A percentile compares a stretch with the other conserved stretches of the same genome.
Conservation (phyloP, 2,329 filamentous ascomycete genomes). For the Xylaria sp. region DNA sequence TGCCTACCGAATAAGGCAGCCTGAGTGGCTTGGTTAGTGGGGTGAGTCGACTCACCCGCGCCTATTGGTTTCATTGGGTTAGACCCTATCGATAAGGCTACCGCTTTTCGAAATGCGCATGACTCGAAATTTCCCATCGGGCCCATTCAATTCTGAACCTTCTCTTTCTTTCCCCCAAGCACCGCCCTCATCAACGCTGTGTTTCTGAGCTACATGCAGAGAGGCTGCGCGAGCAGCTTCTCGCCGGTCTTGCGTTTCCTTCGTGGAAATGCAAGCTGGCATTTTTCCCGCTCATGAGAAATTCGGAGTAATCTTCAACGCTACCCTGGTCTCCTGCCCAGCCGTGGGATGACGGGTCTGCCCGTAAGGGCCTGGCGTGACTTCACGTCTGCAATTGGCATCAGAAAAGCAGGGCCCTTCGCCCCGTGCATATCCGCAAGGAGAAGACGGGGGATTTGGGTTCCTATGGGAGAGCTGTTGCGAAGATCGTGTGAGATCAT, state of each 20-base stretch:
- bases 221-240: slow-evolving; percentile 46
- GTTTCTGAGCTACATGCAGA: slow-evolving; percentile 93
- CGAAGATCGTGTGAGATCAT: slow-evolving; percentile 86
- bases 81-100: slow-evolving; percentile 32
- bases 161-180: slow-evolving; percentile 59
- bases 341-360: slow-evolving; percentile 59
- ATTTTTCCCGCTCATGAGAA: slow-evolving; percentile 85
- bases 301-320: slow-evolving; percentile 96
- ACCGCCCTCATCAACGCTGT: slow-evolving; percentile 88
- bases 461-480: slow-evolving; percentile 89
- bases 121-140: slow-evolving; percentile 28
- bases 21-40: not conserved
- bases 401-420: slow-evolving; percentile 80
- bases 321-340: slow-evolving; percentile 47
- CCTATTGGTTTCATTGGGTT: slow-evolving; percentile 11
- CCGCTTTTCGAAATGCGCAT: slow-evolving; percentile 18
- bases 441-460: slow-evolving; percentile 41
- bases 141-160: slow-evolving; percentile 37
- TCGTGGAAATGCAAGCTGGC: slow-evolving; percentile 16
- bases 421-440: slow-evolving; percentile 36
- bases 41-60: not conserved
- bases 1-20: too few species aligned
- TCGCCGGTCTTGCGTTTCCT: slow-evolving; percentile 34
- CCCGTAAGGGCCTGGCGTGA: slow-evolving; percentile 88
- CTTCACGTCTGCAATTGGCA: slow-evolving; percentile 81